Evolutionary conservation across 163 green algal species (phyloP).

Genomic region (Chloroidium sp.): DNA sequence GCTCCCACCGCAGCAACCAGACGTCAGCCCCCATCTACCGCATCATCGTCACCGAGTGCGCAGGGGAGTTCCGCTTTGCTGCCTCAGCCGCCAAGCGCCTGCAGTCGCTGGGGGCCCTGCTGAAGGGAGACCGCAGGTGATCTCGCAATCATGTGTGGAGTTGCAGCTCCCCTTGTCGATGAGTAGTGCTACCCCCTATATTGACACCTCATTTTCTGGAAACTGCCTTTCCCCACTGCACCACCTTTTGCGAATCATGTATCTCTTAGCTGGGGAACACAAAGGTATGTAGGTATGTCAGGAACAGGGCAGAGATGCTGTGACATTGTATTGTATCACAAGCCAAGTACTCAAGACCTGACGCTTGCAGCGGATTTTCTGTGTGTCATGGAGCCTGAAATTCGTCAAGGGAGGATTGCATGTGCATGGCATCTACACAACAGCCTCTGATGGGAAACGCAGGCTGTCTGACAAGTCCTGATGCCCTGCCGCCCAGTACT

Average conservation of each 20-base stretch:
- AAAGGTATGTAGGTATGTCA: no score
- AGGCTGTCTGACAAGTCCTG: background rate
- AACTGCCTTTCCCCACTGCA: no score
- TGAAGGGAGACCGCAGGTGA: conserved; percentile 18
- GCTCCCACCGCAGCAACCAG: conserved; percentile 48
- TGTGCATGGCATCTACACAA: no score
- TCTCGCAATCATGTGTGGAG: background rate
- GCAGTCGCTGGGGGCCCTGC: conserved; percentile 41
- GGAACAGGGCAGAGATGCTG: no score
- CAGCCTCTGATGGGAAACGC: background rate
- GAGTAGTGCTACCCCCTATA: background rate
- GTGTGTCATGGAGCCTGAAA: no score
- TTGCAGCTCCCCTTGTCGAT: background rate
- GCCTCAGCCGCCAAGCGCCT: conserved; percentile 39
- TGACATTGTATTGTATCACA: no score
- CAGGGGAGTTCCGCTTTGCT: conserved; percentile 44
- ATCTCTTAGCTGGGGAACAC: no score
- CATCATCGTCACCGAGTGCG: conserved; percentile 19
- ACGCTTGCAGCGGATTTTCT: no score
- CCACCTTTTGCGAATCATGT: no score
- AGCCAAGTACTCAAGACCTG: no score
- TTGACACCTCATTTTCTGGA: no score
- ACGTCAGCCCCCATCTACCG: conserved; percentile 23
- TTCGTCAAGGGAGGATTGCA: no score
- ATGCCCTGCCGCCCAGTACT: background rate